A percentile compares a stretch with the other conserved stretches of the same genome.
These are phyloP conservation scores for Trichoderma sp. DNA, from an alignment of 2,329 filamentous ascomycete species.

Conservation along the genomic window DNA sequence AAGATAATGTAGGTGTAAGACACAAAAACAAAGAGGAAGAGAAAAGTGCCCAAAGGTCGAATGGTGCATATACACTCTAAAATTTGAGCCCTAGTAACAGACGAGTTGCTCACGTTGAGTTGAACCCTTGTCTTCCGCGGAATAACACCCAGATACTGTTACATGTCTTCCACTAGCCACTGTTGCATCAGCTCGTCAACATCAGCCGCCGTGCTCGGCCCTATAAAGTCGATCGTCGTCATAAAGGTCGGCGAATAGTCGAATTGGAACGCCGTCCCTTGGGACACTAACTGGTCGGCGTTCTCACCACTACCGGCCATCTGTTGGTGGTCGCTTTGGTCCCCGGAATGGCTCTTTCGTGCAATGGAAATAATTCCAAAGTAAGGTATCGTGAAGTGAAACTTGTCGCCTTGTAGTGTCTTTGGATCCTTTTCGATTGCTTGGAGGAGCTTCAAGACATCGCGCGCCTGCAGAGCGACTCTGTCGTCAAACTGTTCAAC, in stretches of 20 bases:
- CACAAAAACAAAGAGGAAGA: neutral
- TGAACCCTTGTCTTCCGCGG: neutral
- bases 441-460: constrained; percentile 8
- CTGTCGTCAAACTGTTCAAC: neutral
- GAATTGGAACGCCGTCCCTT: neutral
- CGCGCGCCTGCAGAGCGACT: constrained; percentile 8
- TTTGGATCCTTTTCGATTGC: neutral
- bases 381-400: constrained; percentile 14
- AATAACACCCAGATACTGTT: neutral
- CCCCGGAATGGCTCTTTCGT: neutral
- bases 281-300: no score
- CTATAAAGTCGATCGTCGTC: constrained; percentile 14
- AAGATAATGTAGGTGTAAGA: neutral
- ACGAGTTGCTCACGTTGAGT: neutral
- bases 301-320: neutral
- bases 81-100: neutral
- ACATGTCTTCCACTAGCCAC: constrained; percentile 4
- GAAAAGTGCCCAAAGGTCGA: neutral
- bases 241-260: neutral
- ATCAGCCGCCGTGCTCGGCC: neutral
- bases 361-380: constrained; percentile 7
- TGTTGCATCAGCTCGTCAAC: constrained; percentile 14
- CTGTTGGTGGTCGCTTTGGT: neutral
- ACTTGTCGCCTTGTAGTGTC: neutral
- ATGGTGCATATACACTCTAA: neutral